Conservation (phyloP, 2,329 filamentous ascomycete species). For the Fusarium sp. region DNA sequence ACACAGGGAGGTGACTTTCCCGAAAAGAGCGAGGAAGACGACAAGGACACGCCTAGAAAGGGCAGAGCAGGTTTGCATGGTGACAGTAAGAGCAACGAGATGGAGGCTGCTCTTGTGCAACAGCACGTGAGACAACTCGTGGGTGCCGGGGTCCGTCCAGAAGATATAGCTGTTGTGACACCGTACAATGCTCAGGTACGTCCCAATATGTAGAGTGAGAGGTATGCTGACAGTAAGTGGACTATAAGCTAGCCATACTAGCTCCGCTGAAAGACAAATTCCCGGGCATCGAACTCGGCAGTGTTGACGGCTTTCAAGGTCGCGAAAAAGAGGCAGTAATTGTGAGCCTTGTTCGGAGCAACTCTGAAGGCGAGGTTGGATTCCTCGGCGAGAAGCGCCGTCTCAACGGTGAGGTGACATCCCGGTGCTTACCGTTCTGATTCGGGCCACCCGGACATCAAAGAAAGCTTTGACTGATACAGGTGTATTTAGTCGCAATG, state of each 20-base stretch:
- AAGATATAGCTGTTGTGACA: conserved; percentile 93
- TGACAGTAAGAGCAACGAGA: conserved; percentile 88
- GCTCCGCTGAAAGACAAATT: conserved; percentile 84
- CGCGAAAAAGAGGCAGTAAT: conserved; percentile 96
- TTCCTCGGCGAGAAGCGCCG: conserved; percentile 93
- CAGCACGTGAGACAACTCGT: conserved; percentile 82
- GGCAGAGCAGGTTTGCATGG: conserved; percentile 59
- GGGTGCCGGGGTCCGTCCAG: conserved; percentile 80
- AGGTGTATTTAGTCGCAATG: conserved; percentile 86
- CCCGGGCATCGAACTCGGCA: conserved; percentile 91
- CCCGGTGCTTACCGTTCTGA: conserved; percentile 3
- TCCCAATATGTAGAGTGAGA: conserved; percentile 13
- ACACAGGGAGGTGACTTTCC: conserved; percentile 95
- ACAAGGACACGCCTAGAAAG: conserved; percentile 60
- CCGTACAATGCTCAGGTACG: conserved; percentile 92
- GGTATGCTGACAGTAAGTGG: conserved; percentile 35
- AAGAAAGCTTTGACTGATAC: conserved; percentile 34
- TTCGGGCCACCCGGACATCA: conserved; percentile 4
- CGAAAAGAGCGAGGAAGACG: conserved; percentile 82
- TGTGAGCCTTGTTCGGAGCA: conserved; percentile 93
- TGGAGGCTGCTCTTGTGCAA: conserved; percentile 85
- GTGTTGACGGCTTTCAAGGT: conserved; percentile 96
- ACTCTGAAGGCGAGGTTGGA: conserved; percentile 86
- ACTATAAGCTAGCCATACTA: conserved; percentile 76
- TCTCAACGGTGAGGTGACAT: conserved; percentile 79